phyloP scores from a whole-genome alignment of 495 filamentous ascomycete genomes.

The Lasiosphaeria ovina region DNA sequence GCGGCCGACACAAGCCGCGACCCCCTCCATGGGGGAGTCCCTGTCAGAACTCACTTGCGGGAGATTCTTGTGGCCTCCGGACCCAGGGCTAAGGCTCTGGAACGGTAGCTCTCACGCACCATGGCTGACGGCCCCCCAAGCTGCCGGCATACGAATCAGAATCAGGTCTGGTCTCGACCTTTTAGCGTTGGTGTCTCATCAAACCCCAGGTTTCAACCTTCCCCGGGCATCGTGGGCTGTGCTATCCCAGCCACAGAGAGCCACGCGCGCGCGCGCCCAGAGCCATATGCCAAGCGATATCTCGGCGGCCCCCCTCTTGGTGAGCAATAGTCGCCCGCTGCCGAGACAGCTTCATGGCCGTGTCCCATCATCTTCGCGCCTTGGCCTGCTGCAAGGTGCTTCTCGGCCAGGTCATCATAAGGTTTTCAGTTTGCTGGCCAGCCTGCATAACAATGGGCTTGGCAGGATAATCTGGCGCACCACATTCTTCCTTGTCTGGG shows the following conservation, averaged over 20 bases:
- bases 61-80: neutral
- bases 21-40: neutral
- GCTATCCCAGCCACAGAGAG: neutral
- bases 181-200: neutral
- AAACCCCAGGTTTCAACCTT: neutral
- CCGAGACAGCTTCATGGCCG: no score
- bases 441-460: neutral
- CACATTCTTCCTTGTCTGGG: neutral
- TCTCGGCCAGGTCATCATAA: no score
- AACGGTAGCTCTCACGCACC: neutral
- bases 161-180: neutral
- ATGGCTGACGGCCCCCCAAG: neutral
- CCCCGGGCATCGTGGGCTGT: neutral
- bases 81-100: constrained; percentile 1
- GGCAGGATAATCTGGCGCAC: neutral
- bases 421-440: neutral
- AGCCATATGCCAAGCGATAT: no score
- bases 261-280: no score
- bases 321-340: no score
- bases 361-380: no score
- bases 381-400: no score
- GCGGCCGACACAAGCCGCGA: neutral
- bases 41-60: neutral
- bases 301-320: no score
- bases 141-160: constrained; percentile 2